Conservation (phyloP, 371 early-diverging fungal species). For the Fennellomyces sp. region DNA sequence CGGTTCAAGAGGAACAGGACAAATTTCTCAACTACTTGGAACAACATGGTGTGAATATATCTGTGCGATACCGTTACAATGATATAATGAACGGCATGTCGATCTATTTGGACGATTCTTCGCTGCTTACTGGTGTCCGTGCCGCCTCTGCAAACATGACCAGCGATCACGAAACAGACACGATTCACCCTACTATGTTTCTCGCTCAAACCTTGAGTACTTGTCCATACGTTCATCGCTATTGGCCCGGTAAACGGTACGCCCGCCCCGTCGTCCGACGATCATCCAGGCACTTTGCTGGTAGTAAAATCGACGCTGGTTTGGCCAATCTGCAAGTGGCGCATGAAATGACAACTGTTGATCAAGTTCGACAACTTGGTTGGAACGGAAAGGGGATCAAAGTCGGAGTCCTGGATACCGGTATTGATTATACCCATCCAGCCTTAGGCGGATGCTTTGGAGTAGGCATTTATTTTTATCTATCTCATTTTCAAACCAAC, state of each 20-base stretch:
- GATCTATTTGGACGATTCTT: conserved; percentile 5
- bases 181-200: conserved; percentile 14
- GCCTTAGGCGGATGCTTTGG: conserved; percentile 77
- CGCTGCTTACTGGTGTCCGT: background rate
- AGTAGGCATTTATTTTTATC: conserved; percentile 5
- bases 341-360: conserved; percentile 19
- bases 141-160: background rate
- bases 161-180: background rate
- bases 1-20: conserved; percentile 12
- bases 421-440: conserved; percentile 71
- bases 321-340: conserved; percentile 15
- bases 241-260: conserved; percentile 22
- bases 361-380: background rate
- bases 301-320: conserved; percentile 1
- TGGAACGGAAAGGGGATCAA: conserved; percentile 17
- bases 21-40: conserved; percentile 18
- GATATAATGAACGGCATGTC: conserved; percentile 25
- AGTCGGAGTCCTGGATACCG: conserved; percentile 24
- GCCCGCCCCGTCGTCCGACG: conserved; percentile 6
- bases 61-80: conserved; percentile 18
- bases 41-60: conserved; percentile 10
- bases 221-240: conserved; percentile 15
- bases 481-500: background rate
- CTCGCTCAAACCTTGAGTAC: conserved; percentile 10
- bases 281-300: background rate